Conservation (phyloP, 179 eudicot genomes). For the Beta corolliflora region DNA sequence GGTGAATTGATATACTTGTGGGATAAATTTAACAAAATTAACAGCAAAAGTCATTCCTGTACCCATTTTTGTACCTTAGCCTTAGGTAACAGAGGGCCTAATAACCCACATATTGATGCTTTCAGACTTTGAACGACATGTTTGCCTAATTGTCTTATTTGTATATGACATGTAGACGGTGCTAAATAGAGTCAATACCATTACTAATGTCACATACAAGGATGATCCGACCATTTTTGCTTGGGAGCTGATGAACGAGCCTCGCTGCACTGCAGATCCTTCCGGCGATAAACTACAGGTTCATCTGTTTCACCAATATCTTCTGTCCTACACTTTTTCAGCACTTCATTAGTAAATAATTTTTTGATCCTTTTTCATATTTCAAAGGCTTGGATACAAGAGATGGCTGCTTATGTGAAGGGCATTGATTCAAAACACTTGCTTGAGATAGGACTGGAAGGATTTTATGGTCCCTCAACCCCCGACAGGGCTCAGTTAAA, state of each 20-base stretch:
- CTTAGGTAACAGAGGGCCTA: neutral
- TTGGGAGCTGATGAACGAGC: constrained; percentile 95
- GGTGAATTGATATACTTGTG: neutral
- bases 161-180: constrained; percentile 49
- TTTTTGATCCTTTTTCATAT: neutral
- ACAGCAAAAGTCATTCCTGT: too few relatives aligned
- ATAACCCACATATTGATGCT: neutral
- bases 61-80: too few relatives aligned
- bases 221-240: constrained; percentile 91
- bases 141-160: neutral
- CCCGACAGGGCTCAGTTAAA: constrained; percentile 68
- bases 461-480: constrained; percentile 81
- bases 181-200: constrained; percentile 81
- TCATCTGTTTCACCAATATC: neutral
- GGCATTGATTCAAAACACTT: constrained; percentile 79
- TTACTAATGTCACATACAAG: constrained; percentile 78
- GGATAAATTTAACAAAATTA: too few relatives aligned
- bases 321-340: neutral
- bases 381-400: constrained; percentile 89
- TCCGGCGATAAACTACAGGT: constrained; percentile 89
- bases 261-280: constrained; percentile 79
- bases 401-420: constrained; percentile 79
- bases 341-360: neutral
- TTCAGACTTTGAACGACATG: neutral
- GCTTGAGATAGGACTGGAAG: constrained; percentile 85